Conservation (phyloP, 31 red algal genomes). For the Odonthalia washingtoniensis region DNA sequence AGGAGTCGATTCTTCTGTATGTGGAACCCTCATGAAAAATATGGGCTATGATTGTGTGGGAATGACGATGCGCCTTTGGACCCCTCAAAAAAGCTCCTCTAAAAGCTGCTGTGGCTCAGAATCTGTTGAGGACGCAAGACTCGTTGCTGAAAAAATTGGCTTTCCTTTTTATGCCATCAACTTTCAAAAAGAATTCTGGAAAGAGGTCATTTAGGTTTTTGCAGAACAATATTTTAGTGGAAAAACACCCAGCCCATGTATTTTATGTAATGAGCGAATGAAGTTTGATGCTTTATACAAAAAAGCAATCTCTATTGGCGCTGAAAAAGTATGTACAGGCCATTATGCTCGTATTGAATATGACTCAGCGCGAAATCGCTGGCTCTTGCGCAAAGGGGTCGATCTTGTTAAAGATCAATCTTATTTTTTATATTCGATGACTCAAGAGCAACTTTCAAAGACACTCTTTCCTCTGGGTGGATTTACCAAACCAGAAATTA, state of each 20-base stretch:
- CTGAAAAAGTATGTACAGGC: constrained; percentile 67
- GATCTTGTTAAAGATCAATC: constrained; percentile 96
- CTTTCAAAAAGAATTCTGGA: constrained; percentile 89
- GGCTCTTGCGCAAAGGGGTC: constrained; percentile 34
- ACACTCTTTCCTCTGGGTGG: constrained; percentile 87
- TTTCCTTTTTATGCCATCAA: constrained; percentile 65
- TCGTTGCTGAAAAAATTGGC: constrained; percentile 75
- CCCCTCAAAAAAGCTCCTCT: constrained; percentile 94
- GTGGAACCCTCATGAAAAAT: constrained; percentile 68
- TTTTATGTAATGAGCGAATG: constrained; percentile 95
- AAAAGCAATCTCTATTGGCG: constrained; percentile 50
- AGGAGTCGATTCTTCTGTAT: constrained; percentile 96
- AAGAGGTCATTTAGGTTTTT: constrained; percentile 85
- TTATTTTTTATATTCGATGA: constrained; percentile 88
- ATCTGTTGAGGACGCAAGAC: constrained; percentile 96
- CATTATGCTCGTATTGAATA: constrained; percentile 75
- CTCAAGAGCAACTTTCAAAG: constrained; percentile 82
- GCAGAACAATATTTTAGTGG: constrained; percentile 74
- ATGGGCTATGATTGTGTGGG: constrained; percentile 41
- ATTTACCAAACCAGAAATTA: constrained; percentile 71
- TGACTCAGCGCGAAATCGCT: constrained; percentile 34
- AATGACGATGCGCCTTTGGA: constrained; percentile 73
- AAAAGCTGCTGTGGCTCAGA: constrained; percentile 89
- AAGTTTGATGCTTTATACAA: constrained; percentile 98
- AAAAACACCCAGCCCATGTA: constrained; percentile 95